These are phyloP conservation scores for Talaromyces nanjingensis DNA, from an alignment of 495 filamentous ascomycete genomes.

Conservation along the genomic window DNA sequence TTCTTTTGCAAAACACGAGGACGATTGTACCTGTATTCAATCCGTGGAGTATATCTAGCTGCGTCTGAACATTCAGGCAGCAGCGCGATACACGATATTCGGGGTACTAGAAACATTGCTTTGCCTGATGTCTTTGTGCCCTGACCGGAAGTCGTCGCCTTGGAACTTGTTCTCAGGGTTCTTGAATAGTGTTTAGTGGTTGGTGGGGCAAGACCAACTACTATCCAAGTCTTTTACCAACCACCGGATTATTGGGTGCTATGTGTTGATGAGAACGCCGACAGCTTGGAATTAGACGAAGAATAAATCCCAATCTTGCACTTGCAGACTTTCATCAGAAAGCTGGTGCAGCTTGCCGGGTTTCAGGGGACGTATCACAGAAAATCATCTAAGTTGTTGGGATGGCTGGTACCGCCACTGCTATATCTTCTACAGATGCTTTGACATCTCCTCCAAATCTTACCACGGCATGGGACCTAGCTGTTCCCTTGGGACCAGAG, in stretches of 20 bases:
- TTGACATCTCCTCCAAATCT: slow-evolving; percentile 30
- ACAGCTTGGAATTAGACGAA: not conserved
- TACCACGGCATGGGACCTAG: slow-evolving; percentile 37
- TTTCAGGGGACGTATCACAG: not conserved
- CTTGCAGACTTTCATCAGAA: not conserved
- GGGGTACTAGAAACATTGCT: not conserved
- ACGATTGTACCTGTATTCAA: not conserved
- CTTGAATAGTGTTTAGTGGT: slow-evolving; percentile 4
- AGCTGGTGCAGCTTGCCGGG: not conserved
- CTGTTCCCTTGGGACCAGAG: slow-evolving; percentile 36
- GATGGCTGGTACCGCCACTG: slow-evolving; percentile 40
- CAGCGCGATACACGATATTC: not conserved
- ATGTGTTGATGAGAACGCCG: not conserved
- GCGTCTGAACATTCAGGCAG: not conserved
- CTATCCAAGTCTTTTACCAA: slow-evolving; percentile 2
- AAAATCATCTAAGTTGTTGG: slow-evolving; percentile 16
- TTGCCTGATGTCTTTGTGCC: not conserved
- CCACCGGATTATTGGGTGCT: not conserved
- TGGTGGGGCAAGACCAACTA: slow-evolving; percentile 2
- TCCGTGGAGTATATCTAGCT: not conserved
- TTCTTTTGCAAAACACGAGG: not conserved
- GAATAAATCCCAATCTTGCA: not conserved
- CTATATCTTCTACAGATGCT: slow-evolving; percentile 33
- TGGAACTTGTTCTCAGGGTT: not conserved
- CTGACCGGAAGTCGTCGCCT: not conserved